Percentiles rank a stretch among this genome's conserved stretches.
phyloP scores from a whole-genome alignment of 2,329 filamentous ascomycete species.

The Fusarium metavorans region DNA sequence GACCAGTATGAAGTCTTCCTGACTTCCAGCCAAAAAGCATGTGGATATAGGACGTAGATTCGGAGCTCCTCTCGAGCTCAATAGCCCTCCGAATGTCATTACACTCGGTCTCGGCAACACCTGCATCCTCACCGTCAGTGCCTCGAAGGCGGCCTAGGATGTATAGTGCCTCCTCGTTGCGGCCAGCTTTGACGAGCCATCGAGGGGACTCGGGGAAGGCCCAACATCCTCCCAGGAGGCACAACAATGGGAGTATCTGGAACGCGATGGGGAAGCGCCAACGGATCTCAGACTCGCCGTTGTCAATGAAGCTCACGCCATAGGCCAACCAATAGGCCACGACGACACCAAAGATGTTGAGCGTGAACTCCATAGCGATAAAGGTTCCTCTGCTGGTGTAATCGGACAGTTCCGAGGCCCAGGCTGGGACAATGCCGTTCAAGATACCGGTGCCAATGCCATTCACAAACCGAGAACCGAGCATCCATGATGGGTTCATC shows the following conservation, averaged over 20 bases:
- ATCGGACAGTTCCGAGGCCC: constrained; percentile 77
- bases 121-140: constrained; percentile 62
- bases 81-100: constrained; percentile 72
- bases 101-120: constrained; percentile 70
- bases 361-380: constrained; percentile 78
- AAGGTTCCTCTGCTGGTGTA: constrained; percentile 77
- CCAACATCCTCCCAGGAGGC: constrained; percentile 52
- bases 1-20: constrained; percentile 72
- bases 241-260: not conserved
- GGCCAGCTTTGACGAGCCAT: constrained; percentile 74
- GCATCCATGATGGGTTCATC: constrained; percentile 77
- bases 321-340: constrained; percentile 2
- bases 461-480: constrained; percentile 61
- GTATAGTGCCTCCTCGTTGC: constrained; percentile 74
- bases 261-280: constrained; percentile 9
- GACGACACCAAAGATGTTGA: constrained; percentile 79
- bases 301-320: constrained; percentile 5
- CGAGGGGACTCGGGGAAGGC: constrained; percentile 75
- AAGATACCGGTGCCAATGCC: constrained; percentile 77
- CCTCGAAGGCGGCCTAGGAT: constrained; percentile 74
- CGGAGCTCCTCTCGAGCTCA: constrained; percentile 62
- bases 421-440: constrained; percentile 78
- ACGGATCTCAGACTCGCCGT: not conserved
- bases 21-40: constrained; percentile 77
- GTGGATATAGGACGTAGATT: constrained; percentile 65